A percentile compares a stretch with the other conserved stretches of the same genome.
These are phyloP conservation scores for Fomitopsis palustris DNA, from an alignment of 1,284 basidiomycete genomes.

Conservation along the genomic window DNA sequence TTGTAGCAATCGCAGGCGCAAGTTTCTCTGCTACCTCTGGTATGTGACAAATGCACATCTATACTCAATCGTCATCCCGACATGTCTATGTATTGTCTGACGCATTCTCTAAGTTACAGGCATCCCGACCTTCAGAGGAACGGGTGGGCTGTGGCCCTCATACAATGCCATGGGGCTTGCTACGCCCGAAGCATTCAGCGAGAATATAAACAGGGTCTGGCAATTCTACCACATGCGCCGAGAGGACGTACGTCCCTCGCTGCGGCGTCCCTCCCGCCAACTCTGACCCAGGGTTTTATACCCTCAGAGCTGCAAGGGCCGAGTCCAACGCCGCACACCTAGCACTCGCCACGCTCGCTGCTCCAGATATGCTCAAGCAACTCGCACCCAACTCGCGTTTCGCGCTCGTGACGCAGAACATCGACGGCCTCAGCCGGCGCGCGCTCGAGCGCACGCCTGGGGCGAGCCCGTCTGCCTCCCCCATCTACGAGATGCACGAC, in stretches of 20 bases:
- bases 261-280: too few species aligned
- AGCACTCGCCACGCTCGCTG: constrained; percentile 45
- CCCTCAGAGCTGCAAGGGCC: constrained; percentile 41
- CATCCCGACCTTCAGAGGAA: constrained; percentile 59
- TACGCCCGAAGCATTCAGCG: constrained; percentile 52
- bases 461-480: constrained; percentile 7
- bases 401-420: constrained; percentile 63
- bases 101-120: constrained; percentile 32
- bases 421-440: constrained; percentile 54
- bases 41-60: too few species aligned
- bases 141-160: constrained; percentile 58
- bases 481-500: constrained; percentile 66
- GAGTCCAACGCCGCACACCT: constrained; percentile 56
- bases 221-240: constrained; percentile 64
- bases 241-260: constrained; percentile 52
- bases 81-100: not conserved
- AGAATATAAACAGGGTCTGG: constrained; percentile 56
- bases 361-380: constrained; percentile 32
- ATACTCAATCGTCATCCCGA: not conserved
- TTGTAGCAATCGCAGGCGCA: constrained; percentile 56
- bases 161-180: constrained; percentile 56
- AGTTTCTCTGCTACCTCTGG: constrained; percentile 58
- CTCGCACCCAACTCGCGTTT: constrained; percentile 43
- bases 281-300: constrained; percentile 18
- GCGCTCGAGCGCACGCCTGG: constrained; percentile 23